Conservation (phyloP, 306 rosid species). For the Acmispon strigosus region DNA sequence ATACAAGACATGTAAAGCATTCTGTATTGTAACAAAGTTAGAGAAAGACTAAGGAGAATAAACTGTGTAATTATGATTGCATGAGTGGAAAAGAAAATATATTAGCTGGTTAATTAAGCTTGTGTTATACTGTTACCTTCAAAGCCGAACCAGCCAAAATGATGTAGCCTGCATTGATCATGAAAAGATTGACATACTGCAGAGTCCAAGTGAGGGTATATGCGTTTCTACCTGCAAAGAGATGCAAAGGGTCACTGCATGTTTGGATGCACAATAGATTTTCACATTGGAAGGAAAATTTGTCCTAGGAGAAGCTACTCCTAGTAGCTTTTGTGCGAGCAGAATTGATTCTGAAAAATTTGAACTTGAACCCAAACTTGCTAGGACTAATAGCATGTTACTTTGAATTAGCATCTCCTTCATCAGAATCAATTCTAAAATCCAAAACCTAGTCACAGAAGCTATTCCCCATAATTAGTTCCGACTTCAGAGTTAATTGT, state of each 20-base stretch:
- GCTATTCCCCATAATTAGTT: too few species aligned
- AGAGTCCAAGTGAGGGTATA: constrained; percentile 80
- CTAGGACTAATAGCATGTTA: too few species aligned
- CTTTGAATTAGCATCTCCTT: too few species aligned
- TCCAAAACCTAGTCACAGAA: too few species aligned
- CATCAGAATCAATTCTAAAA: too few species aligned
- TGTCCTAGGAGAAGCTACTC: too few species aligned
- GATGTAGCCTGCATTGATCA: constrained; percentile 82
- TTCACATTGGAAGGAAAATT: too few species aligned
- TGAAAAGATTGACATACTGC: constrained; percentile 89
- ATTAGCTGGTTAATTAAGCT: not conserved
- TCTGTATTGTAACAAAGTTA: not conserved
- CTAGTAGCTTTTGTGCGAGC: too few species aligned
- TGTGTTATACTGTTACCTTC: constrained; percentile 44
- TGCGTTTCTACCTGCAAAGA: constrained; percentile 64
- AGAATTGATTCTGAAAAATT: not conserved
- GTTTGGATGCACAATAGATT: too few species aligned
- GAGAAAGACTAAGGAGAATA: not conserved
- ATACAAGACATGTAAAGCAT: not conserved
- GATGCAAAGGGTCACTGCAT: not conserved
- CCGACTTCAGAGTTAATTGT: too few species aligned
- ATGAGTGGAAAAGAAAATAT: not conserved
- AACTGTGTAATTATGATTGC: not conserved
- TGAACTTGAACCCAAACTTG: too few species aligned
- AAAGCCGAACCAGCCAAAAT: constrained; percentile 92